Evolutionary conservation across 2,329 filamentous ascomycete species (phyloP).

Genomic region (Phaeosphaeriaceae sp.): DNA sequence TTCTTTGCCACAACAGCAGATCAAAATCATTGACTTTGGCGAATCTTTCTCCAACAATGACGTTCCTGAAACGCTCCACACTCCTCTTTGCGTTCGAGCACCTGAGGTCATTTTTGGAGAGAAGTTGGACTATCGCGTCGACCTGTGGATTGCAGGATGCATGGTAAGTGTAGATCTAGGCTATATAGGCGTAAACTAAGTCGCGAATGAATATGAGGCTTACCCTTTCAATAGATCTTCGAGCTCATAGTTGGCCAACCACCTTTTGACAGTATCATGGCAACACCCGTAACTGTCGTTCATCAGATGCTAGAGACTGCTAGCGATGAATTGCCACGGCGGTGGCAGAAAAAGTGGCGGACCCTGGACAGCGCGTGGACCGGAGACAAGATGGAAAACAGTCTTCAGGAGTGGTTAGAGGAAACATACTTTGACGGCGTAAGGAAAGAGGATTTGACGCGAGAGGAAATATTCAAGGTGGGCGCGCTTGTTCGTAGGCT

Average conservation of each 20-base stretch:
- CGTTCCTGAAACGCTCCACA: slow-evolving; percentile 38
- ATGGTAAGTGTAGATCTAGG: slow-evolving; percentile 34
- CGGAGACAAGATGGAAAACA: slow-evolving; percentile 19
- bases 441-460: slow-evolving; percentile 19
- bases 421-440: slow-evolving; percentile 47
- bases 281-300: slow-evolving; percentile 41
- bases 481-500: slow-evolving; percentile 22
- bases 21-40: slow-evolving; percentile 47
- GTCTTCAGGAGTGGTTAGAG: slow-evolving; percentile 48
- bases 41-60: slow-evolving; percentile 41
- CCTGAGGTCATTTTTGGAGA: slow-evolving; percentile 51
- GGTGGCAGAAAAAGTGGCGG: slow-evolving; percentile 40
- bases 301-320: slow-evolving; percentile 47
- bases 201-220: slow-evolving; percentile 19
- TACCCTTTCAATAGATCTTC: slow-evolving; percentile 41
- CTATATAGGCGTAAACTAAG: slow-evolving; percentile 33
- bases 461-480: slow-evolving; percentile 23
- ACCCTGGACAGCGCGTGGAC: slow-evolving; percentile 24
- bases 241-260: slow-evolving; percentile 49
- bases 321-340: slow-evolving; percentile 43
- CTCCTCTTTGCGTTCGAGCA: slow-evolving; percentile 43
- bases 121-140: slow-evolving; percentile 43
- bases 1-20: background rate
- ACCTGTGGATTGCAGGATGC: slow-evolving; percentile 50
- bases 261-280: slow-evolving; percentile 47